Percentiles rank a stretch among this genome's conserved stretches.
These are phyloP conservation scores for Blastosporella zonata DNA, from an alignment of 1,284 basidiomycete species.

Conservation along the genomic window DNA sequence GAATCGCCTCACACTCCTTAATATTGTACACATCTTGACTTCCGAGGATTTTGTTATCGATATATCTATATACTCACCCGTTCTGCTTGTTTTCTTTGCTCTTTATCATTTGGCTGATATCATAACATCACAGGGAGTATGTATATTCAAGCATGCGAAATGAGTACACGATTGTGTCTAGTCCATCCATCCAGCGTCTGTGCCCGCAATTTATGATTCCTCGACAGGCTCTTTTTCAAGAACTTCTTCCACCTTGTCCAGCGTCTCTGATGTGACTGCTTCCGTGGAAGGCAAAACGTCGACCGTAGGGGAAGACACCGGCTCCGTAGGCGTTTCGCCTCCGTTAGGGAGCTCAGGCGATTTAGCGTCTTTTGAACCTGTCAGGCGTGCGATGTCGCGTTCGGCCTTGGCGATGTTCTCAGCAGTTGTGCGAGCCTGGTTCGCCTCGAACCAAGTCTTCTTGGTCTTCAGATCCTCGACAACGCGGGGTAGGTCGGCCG, in stretches of 20 bases:
- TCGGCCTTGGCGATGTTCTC: conserved; percentile 80
- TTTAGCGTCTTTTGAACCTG: conserved; percentile 44
- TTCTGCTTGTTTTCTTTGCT: conserved; percentile 17
- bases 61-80: conserved; percentile 25
- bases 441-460: conserved; percentile 90
- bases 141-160: conserved; percentile 17
- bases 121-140: conserved; percentile 14
- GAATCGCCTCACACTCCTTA: conserved; percentile 23
- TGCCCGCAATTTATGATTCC: conserved; percentile 9
- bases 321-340: conserved; percentile 48
- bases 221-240: conserved; percentile 10
- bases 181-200: conserved; percentile 5
- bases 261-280: conserved; percentile 5
- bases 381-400: conserved; percentile 73
- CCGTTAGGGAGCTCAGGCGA: conserved; percentile 16
- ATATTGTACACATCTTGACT: conserved; percentile 27
- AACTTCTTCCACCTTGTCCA: conserved; percentile 14
- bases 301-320: conserved; percentile 41
- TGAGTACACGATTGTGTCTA: conserved; percentile 4
- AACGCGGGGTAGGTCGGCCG: conserved; percentile 78
- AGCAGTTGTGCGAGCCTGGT: conserved; percentile 64
- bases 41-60: conserved; percentile 28
- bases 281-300: conserved; percentile 31
- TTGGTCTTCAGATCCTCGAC: conserved; percentile 92
- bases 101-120: conserved; percentile 11